Conservation (phyloP, 768 basidiomycete genomes). For the Amanita polypyramis region DNA sequence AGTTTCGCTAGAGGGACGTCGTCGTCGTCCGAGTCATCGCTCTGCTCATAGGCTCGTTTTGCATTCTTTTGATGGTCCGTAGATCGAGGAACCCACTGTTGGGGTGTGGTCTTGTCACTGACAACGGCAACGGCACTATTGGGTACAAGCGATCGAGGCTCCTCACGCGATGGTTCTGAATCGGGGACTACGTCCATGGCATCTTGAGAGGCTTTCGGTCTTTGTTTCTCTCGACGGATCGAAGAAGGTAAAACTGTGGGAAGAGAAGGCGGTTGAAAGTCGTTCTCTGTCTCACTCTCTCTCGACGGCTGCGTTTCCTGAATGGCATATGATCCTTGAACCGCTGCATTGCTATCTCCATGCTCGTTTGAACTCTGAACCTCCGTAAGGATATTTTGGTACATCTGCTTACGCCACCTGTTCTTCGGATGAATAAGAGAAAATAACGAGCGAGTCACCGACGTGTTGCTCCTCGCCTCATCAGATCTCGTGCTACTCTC, state of each 20-base stretch:
- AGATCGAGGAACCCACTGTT: neutral
- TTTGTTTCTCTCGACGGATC: neutral
- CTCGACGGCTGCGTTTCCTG: slow-evolving; percentile 11
- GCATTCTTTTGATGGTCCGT: neutral
- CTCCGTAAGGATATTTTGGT: slow-evolving; percentile 1
- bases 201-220: slow-evolving; percentile 15
- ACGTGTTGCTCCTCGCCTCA: slow-evolving; percentile 4
- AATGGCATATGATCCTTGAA: neutral
- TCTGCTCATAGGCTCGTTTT: slow-evolving; percentile 4
- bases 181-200: slow-evolving; percentile 48
- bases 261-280: neutral
- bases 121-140: neutral
- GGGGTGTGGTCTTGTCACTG: neutral
- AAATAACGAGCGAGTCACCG: slow-evolving; percentile 6
- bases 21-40: slow-evolving; percentile 24
- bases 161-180: slow-evolving; percentile 42
- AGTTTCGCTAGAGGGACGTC: slow-evolving; percentile 33
- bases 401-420: slow-evolving; percentile 9
- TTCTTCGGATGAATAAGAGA: slow-evolving; percentile 11
- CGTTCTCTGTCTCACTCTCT: neutral
- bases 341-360: neutral
- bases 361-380: neutral
- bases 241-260: slow-evolving; percentile 3
- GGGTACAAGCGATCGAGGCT: slow-evolving; percentile 2
- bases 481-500: neutral